Evolutionary conservation across 768 basidiomycete species (phyloP).

Genomic region (Astraeus odoratus): DNA sequence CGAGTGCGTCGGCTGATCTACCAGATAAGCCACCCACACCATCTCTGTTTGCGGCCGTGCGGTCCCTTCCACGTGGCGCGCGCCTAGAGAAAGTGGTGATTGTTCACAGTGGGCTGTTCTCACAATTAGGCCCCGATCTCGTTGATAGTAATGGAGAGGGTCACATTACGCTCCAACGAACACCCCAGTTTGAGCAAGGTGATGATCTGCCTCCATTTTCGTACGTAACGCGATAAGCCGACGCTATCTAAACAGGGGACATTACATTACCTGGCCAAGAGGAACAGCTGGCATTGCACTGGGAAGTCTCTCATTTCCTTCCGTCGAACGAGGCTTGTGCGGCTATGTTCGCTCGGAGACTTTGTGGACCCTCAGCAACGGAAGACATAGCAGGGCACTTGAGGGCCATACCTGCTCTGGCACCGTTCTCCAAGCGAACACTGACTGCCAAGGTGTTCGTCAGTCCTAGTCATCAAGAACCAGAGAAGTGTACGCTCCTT

Average conservation of each 20-base stretch:
- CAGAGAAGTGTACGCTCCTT: constrained; percentile 13
- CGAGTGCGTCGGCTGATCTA: not conserved
- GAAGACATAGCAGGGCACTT: constrained; percentile 9
- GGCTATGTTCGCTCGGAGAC: constrained; percentile 37
- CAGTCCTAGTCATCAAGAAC: constrained; percentile 2
- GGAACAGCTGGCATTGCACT: constrained; percentile 25
- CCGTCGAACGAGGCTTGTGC: constrained; percentile 34
- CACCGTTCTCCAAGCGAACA: constrained; percentile 17
- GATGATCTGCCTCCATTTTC: not conserved
- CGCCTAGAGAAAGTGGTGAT: constrained; percentile 71
- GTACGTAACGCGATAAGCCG: not conserved
- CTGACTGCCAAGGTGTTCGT: constrained; percentile 23
- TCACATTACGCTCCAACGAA: constrained; percentile 4
- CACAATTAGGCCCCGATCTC: not conserved
- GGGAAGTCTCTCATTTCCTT: constrained; percentile 44
- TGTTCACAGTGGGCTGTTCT: constrained; percentile 57
- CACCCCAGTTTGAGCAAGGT: not conserved
- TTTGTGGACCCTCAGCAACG: not conserved
- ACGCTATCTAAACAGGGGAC: not conserved
- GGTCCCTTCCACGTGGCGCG: constrained; percentile 65
- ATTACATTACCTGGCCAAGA: not conserved
- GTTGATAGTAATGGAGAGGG: constrained; percentile 8
- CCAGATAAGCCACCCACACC: constrained; percentile 25
- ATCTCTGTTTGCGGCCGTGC: constrained; percentile 55
- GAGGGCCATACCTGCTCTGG: constrained; percentile 9